Percentiles rank a stretch among this genome's conserved stretches.
phyloP scores from a whole-genome alignment of 73 alveolate genomes.

The Paramecium primaurelia region DNA sequence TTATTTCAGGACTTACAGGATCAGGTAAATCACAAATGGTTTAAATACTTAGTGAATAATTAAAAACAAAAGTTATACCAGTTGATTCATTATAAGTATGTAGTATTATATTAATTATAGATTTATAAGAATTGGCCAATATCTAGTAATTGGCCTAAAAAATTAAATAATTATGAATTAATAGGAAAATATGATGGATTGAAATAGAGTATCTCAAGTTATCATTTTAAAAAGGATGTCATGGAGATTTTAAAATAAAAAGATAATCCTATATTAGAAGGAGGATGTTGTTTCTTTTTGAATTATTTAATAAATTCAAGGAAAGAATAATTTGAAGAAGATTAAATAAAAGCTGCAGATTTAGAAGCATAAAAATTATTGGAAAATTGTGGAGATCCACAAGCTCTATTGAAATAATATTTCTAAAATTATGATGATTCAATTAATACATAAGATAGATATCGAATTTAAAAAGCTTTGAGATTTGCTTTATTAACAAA shows the following conservation, averaged over 20 bases:
- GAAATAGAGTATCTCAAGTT: neutral
- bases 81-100: constrained; percentile 24
- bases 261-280: neutral
- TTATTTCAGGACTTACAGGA: neutral
- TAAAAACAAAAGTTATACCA: neutral
- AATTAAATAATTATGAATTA: neutral
- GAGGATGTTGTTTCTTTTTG: constrained; percentile 35
- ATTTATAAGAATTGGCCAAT: constrained; percentile 42
- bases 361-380: neutral
- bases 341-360: neutral
- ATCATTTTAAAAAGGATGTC: neutral
- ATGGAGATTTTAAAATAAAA: neutral
- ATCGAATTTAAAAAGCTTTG: constrained; percentile 18
- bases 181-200: constrained; percentile 1
- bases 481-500: constrained; percentile 21
- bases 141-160: neutral
- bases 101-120: neutral
- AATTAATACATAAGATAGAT: neutral
- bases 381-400: neutral
- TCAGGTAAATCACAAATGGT: neutral
- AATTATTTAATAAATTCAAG: neutral
- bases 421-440: neutral
- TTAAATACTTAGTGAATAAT: neutral
- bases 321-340: neutral
- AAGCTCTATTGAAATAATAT: neutral